Conservation (phyloP, 1,284 basidiomycete species). For the Ganoderma sp. region DNA sequence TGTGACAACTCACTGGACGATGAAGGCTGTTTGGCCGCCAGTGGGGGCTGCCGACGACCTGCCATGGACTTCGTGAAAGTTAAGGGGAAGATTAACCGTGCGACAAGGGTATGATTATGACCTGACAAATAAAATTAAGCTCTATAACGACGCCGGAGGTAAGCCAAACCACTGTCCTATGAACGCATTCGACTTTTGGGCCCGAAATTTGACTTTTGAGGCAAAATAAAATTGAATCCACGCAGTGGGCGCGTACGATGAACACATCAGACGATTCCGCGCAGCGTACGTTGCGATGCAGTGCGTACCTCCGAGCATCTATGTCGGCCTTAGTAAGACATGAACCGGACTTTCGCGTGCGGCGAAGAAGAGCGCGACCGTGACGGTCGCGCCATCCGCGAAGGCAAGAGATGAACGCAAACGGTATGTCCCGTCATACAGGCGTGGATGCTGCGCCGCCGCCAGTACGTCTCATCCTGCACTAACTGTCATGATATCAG, state of each 20-base stretch:
- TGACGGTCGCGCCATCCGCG: neutral
- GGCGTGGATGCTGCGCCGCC: neutral
- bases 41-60: neutral
- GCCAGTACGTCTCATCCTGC: neutral
- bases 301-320: neutral
- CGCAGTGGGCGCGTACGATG: neutral
- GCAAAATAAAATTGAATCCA: neutral
- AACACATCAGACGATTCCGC: neutral
- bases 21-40: neutral
- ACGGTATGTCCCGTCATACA: neutral
- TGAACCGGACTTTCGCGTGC: neutral
- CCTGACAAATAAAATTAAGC: slow-evolving; percentile 21
- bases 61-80: neutral
- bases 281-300: neutral
- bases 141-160: neutral
- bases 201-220: neutral
- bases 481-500: neutral
- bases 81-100: neutral
- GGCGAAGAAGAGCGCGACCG: neutral
- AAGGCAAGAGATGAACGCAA: neutral
- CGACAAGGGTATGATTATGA: slow-evolving; percentile 4
- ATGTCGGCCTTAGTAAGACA: neutral
- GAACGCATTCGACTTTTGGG: neutral
- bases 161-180: neutral
- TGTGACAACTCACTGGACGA: neutral